These are phyloP conservation scores for Podila clonocystis DNA, from an alignment of 192 early-diverging fungal genomes.

Conservation along the genomic window DNA sequence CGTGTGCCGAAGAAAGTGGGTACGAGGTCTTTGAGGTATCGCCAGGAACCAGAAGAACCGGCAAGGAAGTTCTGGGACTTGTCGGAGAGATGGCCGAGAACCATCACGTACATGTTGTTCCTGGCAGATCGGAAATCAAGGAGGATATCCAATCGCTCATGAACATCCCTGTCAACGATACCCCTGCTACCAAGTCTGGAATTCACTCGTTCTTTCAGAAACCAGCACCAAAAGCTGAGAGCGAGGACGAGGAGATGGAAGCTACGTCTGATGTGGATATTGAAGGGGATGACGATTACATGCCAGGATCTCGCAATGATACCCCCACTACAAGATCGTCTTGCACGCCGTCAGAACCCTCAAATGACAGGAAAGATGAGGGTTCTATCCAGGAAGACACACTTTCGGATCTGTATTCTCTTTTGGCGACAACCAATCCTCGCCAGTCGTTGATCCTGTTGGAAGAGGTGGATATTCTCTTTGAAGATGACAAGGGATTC, in stretches of 20 bases:
- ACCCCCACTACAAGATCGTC: conserved; percentile 1
- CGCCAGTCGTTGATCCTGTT: conserved; percentile 79
- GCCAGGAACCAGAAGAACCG: conserved; percentile 70
- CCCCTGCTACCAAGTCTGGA: conserved; percentile 6
- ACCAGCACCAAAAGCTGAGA: background rate
- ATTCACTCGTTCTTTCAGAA: conserved; percentile 30
- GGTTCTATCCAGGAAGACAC: conserved; percentile 17
- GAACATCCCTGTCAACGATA: conserved; percentile 4
- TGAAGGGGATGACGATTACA: conserved; percentile 5
- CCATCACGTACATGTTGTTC: conserved; percentile 70
- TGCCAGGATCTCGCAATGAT: background rate
- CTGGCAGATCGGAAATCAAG: conserved; percentile 22
- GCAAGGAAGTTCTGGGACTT: conserved; percentile 72
- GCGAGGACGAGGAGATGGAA: conserved; percentile 13
- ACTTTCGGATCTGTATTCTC: conserved; percentile 44
- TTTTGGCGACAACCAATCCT: conserved; percentile 40
- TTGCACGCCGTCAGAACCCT: background rate
- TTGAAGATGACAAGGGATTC: conserved; percentile 83
- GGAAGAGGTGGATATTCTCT: conserved; percentile 85
- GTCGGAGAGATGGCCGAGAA: conserved; percentile 79
- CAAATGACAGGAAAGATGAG: background rate
- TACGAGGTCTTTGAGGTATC: conserved; percentile 84
- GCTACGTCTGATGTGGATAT: conserved; percentile 9
- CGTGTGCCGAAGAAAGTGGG: conserved; percentile 75
- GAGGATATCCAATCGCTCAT: conserved; percentile 12